Evolutionary conservation across 805 yeast genomes (phyloP), one percentile per base, ranked within the genome.

Genomic region (Torulaspora indica): DNA sequence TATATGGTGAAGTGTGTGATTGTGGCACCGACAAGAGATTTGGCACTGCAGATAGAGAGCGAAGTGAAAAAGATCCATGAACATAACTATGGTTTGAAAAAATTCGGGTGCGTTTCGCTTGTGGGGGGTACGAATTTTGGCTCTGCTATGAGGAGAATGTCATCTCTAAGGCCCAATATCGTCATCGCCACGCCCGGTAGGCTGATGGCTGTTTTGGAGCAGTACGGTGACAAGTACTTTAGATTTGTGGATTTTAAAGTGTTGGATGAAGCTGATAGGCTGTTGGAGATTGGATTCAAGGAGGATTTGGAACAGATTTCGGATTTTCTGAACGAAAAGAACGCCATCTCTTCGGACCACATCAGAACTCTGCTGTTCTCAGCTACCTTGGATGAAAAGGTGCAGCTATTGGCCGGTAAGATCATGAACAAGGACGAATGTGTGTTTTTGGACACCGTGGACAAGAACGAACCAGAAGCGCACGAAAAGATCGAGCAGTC

Each of bases 121-220:
- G 85, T 84, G 43, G 95, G 95, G 46, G 90, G 91, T 45, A 74
- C 64, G 68, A 51, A 64, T 73, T 41, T 72, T 72, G 47, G 57
- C 44, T 32, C 54, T 35, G 28, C 81, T 64, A 62, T 58, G 61
- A 49, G 53, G 51, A 45, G 56, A 64, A 31, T 72, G 64, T 40
- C 52, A 46, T 38, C 56, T 47, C 29, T 49, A 42, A 57, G 52
- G 45, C 56, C 88, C 5, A 77, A 81, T 28, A 78, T 89, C 54
- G 76, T 86, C 35, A 85, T 88, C 45, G 93, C 87, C 18, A 89
- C 96, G 5, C 97, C 97, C 1, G 96, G 96, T 53, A 77, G 96
- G 66, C 72, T 89, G 45, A 61, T 73, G 43, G 95, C 82, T 55
- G 69, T 81, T 49, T 62, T 87, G 36, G 74, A 72, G 18, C 67